These are phyloP conservation scores for Candida nanaspora DNA, from an alignment of 805 yeast species.

Conservation along the genomic window DNA sequence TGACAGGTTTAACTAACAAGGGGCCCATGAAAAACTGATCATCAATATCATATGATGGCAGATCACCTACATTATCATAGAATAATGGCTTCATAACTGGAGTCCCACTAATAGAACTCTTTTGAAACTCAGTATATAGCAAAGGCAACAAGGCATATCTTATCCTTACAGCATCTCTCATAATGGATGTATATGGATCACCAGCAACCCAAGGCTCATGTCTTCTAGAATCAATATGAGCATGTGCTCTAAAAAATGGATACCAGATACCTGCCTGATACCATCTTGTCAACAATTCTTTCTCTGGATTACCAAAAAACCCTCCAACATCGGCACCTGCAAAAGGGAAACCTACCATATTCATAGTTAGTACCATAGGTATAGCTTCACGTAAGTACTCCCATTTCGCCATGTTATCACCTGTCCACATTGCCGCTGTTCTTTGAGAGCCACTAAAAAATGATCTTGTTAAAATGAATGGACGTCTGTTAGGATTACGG, in stretches of 20 bases:
- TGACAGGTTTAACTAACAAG: slow-evolving; percentile 74
- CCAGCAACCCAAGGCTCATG: slow-evolving; percentile 89
- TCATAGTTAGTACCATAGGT: slow-evolving; percentile 82
- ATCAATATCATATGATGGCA: slow-evolving; percentile 51
- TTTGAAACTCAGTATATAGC: slow-evolving; percentile 71
- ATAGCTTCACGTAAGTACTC: slow-evolving; percentile 71
- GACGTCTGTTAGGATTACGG: slow-evolving; percentile 54
- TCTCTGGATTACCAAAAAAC: slow-evolving; percentile 82
- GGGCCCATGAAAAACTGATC: slow-evolving; percentile 78
- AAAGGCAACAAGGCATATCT: slow-evolving; percentile 76
- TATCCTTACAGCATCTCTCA: slow-evolving; percentile 63
- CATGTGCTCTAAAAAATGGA: slow-evolving; percentile 95
- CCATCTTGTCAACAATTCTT: slow-evolving; percentile 84
- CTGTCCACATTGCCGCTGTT: slow-evolving; percentile 94
- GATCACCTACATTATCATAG: slow-evolving; percentile 44
- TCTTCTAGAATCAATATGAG: slow-evolving; percentile 88
- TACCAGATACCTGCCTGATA: slow-evolving; percentile 94
- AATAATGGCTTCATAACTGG: slow-evolving; percentile 71
- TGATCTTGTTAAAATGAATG: slow-evolving; percentile 82
- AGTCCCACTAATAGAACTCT: slow-evolving; percentile 49
- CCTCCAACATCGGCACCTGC: slow-evolving; percentile 98
- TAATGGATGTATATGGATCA: slow-evolving; percentile 59
- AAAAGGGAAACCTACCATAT: slow-evolving; percentile 83
- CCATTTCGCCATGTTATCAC: slow-evolving; percentile 94
- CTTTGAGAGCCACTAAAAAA: slow-evolving; percentile 90